Conservation (phyloP, 2,329 filamentous ascomycete genomes). For the Aspergillus fijiensis region DNA sequence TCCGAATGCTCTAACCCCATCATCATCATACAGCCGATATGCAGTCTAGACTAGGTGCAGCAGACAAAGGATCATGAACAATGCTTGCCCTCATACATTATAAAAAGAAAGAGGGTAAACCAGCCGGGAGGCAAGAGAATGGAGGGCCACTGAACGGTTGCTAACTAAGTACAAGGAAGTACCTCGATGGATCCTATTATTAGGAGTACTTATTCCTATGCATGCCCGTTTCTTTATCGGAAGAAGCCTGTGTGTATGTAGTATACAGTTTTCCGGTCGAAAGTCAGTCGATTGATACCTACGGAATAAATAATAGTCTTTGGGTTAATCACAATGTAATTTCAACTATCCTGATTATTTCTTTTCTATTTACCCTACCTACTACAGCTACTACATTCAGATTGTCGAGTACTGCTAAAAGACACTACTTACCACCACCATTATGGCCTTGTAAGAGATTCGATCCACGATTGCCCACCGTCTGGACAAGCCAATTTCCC, state of each 20-base stretch:
- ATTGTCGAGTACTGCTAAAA: neutral
- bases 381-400: neutral
- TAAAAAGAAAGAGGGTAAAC: neutral
- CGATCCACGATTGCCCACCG: slow-evolving; percentile 24
- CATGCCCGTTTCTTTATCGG: slow-evolving; percentile 4
- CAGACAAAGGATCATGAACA: neutral
- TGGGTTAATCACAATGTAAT: neutral
- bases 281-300: neutral
- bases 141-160: neutral
- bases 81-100: neutral
- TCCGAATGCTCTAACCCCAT: neutral
- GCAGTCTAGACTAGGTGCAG: neutral
- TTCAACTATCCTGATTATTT: neutral
- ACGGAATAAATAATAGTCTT: neutral
- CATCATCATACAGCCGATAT: neutral
- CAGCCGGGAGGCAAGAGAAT: neutral
- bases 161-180: too few relatives aligned
- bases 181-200: neutral
- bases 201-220: neutral
- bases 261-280: neutral
- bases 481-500: neutral
- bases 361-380: neutral
- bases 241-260: too few relatives aligned
- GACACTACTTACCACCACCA: neutral
- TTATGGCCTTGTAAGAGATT: slow-evolving; percentile 17